Evolutionary conservation across 192 early-diverging fungal species (phyloP).

Genomic region (Rhizophagus clarus): DNA sequence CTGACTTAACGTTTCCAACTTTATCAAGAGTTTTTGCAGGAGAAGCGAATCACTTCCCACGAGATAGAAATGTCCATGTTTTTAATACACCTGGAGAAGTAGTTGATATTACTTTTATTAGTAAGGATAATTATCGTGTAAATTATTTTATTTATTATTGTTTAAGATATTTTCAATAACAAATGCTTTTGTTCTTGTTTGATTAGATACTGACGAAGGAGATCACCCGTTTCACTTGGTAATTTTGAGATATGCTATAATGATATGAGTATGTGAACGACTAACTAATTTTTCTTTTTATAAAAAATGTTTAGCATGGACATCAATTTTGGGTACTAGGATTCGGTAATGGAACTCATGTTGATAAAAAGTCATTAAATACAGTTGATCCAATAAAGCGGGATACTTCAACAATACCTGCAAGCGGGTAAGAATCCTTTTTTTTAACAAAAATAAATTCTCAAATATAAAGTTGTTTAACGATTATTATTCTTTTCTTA

Average conservation of each 20-base stretch:
- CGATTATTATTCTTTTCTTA: too few species aligned
- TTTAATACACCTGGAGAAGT: slow-evolving; percentile 40
- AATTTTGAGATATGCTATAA: neutral
- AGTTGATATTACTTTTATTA: slow-evolving; percentile 31
- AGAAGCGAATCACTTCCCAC: slow-evolving; percentile 27
- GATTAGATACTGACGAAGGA: slow-evolving; percentile 19
- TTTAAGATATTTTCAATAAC: neutral
- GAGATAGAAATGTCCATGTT: slow-evolving; percentile 25
- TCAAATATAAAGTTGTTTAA: neutral
- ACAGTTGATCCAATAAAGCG: slow-evolving; percentile 39
- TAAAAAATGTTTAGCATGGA: slow-evolving; percentile 39
- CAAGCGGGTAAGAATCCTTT: slow-evolving; percentile 16
- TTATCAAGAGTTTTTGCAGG: slow-evolving; percentile 32
- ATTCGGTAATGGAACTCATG: slow-evolving; percentile 39
- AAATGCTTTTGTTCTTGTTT: too few species aligned
- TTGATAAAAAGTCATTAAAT: slow-evolving; percentile 36
- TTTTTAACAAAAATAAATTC: neutral
- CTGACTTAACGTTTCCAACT: neutral
- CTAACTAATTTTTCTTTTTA: neutral
- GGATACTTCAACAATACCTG: slow-evolving; percentile 45
- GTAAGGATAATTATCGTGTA: slow-evolving; percentile 30
- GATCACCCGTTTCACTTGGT: slow-evolving; percentile 47
- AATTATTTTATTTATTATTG: neutral
- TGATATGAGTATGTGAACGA: neutral
- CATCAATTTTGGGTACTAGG: slow-evolving; percentile 50